Percentiles rank a stretch among this genome's conserved stretches.
phyloP scores from a whole-genome alignment of 108 stramenopile species.

The Nitzschia sp. region DNA sequence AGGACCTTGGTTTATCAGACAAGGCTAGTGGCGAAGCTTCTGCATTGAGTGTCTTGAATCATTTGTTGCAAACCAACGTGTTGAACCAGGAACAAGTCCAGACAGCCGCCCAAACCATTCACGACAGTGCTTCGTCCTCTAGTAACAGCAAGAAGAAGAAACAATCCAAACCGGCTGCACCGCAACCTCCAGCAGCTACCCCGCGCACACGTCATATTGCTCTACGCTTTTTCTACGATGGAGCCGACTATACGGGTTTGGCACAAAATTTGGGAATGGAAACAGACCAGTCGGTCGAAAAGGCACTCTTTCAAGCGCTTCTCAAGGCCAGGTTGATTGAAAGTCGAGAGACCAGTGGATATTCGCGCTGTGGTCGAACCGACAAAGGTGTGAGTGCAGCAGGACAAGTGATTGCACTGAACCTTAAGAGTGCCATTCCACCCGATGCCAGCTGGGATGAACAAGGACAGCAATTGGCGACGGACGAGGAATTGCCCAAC shows the following conservation, averaged over 20 bases:
- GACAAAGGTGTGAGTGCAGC: slow-evolving; percentile 93
- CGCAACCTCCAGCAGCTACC: background rate
- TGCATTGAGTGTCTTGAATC: slow-evolving; percentile 26
- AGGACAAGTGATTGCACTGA: slow-evolving; percentile 92
- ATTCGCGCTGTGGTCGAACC: slow-evolving; percentile 95
- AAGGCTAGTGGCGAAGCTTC: slow-evolving; percentile 1
- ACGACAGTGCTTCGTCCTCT: background rate
- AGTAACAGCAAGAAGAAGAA: background rate
- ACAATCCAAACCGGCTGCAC: background rate
- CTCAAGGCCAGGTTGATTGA: slow-evolving; percentile 66
- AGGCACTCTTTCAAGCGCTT: slow-evolving; percentile 81
- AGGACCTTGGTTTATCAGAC: slow-evolving; percentile 13
- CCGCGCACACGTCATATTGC: slow-evolving; percentile 75
- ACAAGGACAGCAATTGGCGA: slow-evolving; percentile 17
- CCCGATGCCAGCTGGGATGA: slow-evolving; percentile 39
- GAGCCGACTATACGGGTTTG: slow-evolving; percentile 77
- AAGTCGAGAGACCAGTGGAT: slow-evolving; percentile 53
- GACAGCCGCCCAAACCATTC: slow-evolving; percentile 18
- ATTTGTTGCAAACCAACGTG: slow-evolving; percentile 22
- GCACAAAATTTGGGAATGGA: slow-evolving; percentile 74
- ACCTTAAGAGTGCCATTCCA: slow-evolving; percentile 77
- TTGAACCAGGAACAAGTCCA: slow-evolving; percentile 19
- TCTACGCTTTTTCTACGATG: slow-evolving; percentile 88
- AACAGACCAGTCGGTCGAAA: slow-evolving; percentile 82
- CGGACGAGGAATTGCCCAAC: slow-evolving; percentile 48